Percentiles rank a stretch among this genome's conserved stretches.
phyloP scores from a whole-genome alignment of 2,329 filamentous ascomycete species.

The Fusarium sp. region DNA sequence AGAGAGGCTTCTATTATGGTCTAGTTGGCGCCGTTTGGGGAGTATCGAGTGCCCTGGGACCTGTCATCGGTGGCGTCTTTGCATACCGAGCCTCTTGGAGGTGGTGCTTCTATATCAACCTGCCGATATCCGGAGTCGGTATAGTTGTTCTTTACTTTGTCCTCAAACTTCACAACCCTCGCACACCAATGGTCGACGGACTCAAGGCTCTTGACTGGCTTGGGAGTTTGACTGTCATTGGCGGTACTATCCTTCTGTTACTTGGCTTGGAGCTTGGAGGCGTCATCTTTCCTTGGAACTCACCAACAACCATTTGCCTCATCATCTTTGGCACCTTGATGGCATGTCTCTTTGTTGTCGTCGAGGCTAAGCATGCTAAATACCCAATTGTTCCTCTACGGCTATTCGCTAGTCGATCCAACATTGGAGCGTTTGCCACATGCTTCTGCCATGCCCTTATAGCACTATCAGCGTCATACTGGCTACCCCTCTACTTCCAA shows the following conservation, averaged over 20 bases:
- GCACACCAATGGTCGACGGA: conserved; percentile 4
- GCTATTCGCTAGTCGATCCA: conserved; percentile 3
- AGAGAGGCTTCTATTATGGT: conserved; percentile 64
- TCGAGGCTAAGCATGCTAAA: conserved; percentile 6
- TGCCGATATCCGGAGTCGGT: conserved; percentile 49
- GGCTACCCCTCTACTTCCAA: conserved; percentile 17
- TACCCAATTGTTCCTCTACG: conserved; percentile 16
- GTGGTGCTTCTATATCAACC: conserved; percentile 50
- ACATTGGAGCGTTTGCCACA: neutral
- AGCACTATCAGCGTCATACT: conserved; percentile 1
- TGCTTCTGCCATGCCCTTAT: conserved; percentile 6
- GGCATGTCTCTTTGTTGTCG: conserved; percentile 3
- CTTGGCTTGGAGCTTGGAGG: conserved; percentile 17
- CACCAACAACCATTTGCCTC: conserved; percentile 9
- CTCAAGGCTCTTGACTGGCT: conserved; percentile 15
- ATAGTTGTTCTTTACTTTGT: conserved; percentile 66
- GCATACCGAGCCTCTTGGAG: conserved; percentile 35
- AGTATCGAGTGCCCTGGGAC: conserved; percentile 64
- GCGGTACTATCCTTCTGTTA: conserved; percentile 6
- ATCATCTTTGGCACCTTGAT: conserved; percentile 2
- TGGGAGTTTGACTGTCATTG: conserved; percentile 8
- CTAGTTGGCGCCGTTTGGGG: conserved; percentile 74
- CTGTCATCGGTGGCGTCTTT: conserved; percentile 44
- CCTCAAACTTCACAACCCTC: conserved; percentile 16
- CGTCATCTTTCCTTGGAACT: conserved; percentile 12